phyloP scores from a whole-genome alignment of 1,139 yeast species.

The Lodderomyces elongisporus region DNA sequence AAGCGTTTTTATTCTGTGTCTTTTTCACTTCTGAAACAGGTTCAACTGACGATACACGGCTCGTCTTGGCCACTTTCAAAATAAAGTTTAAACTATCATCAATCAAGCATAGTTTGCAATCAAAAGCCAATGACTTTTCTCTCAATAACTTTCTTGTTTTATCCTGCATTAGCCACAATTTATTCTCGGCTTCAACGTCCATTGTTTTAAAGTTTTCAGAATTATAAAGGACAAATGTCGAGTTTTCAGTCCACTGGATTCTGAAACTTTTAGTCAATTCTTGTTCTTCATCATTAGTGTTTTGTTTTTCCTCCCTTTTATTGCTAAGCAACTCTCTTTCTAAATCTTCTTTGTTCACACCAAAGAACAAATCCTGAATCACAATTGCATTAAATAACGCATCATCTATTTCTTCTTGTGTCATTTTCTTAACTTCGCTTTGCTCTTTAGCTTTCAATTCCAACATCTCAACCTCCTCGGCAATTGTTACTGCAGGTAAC shows the following conservation, averaged over 20 bases:
- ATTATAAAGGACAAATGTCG: conserved; percentile 42
- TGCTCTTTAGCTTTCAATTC: conserved; percentile 23
- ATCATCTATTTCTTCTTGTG: conserved; percentile 18
- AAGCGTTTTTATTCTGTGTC: conserved; percentile 13
- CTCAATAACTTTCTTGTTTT: conserved; percentile 27
- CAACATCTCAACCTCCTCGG: conserved; percentile 16
- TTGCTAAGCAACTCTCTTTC: conserved; percentile 22
- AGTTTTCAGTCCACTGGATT: conserved; percentile 37
- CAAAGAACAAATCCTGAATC: conserved; percentile 50
- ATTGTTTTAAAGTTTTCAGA: conserved; percentile 15
- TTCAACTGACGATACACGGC: background rate
- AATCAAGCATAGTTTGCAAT: conserved; percentile 41
- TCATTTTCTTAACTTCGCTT: conserved; percentile 20
- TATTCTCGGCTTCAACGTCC: conserved; percentile 27
- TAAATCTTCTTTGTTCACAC: conserved; percentile 42
- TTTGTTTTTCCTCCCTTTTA: too few species aligned
- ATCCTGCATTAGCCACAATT: conserved; percentile 28
- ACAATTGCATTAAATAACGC: conserved; percentile 47
- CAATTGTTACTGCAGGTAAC: conserved; percentile 26
- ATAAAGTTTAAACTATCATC: conserved; percentile 24
- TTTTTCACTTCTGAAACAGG: conserved; percentile 1
- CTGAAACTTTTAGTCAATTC: conserved; percentile 12
- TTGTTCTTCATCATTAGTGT: too few species aligned
- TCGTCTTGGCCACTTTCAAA: conserved; percentile 25
- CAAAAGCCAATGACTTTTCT: conserved; percentile 43